Evolutionary conservation across 441 rosid species (phyloP).

Genomic region (Gossypium trilobum): DNA sequence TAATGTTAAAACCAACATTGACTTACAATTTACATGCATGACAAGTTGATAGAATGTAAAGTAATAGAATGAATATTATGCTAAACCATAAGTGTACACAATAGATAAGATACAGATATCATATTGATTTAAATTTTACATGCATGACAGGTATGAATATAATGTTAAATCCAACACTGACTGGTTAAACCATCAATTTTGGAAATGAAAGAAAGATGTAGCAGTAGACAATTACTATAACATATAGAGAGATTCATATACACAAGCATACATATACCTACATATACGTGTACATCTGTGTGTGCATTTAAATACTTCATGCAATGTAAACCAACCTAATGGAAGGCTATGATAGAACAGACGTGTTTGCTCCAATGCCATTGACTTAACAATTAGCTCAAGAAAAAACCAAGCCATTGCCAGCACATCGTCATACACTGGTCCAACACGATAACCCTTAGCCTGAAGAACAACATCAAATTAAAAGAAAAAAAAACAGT

Average conservation of each 20-base stretch:
- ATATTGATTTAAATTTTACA: background rate
- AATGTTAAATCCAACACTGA: background rate
- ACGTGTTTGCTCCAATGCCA: slow-evolving; percentile 95
- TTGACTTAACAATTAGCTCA: slow-evolving; percentile 92
- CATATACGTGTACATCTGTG: background rate
- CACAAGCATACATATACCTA: background rate
- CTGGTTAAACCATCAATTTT: background rate
- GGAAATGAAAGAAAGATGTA: background rate
- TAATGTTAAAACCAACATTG: background rate
- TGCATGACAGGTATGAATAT: background rate
- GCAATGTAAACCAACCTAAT: slow-evolving; percentile 42
- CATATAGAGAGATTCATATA: background rate
- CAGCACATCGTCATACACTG: slow-evolving; percentile 96
- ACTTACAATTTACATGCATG: background rate
- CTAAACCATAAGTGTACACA: background rate
- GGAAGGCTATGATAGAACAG: slow-evolving; percentile 84
- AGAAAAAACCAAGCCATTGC: slow-evolving; percentile 99
- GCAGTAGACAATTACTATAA: slow-evolving; percentile 2
- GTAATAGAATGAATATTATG: background rate
- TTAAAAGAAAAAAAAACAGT: slow-evolving; percentile 2
- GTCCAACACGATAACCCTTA: slow-evolving; percentile 99
- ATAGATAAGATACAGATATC: background rate
- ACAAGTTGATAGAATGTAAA: background rate
- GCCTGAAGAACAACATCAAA: slow-evolving; percentile 51
- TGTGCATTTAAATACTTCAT: background rate